Evolutionary conservation across 495 filamentous ascomycete genomes (phyloP).

Genomic region (Lepidopterella palustris): DNA sequence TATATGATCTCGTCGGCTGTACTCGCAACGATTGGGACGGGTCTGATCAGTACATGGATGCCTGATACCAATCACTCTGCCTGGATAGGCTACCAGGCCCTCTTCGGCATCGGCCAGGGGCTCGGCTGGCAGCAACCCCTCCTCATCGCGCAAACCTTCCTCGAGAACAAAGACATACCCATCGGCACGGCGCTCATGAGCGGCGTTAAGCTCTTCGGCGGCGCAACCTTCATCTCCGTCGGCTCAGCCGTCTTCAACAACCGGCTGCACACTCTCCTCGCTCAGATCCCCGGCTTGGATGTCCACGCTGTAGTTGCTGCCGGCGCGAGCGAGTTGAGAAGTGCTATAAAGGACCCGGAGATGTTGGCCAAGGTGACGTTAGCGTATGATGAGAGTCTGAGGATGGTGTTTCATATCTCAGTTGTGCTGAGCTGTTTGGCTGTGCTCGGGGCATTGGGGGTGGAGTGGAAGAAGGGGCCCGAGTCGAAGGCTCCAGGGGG

Average conservation of each 20-base stretch:
- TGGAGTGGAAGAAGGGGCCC: constrained; percentile 17
- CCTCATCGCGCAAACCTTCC: constrained; percentile 21
- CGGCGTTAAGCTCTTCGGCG: constrained; percentile 29
- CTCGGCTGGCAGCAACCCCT: constrained; percentile 21
- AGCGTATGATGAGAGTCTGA: constrained; percentile 9
- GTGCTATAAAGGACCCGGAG: constrained; percentile 7
- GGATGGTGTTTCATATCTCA: constrained; percentile 10
- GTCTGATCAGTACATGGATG: constrained; percentile 26
- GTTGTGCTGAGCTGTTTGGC: constrained; percentile 14
- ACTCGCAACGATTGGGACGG: constrained; percentile 22
- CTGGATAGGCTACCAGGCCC: constrained; percentile 30
- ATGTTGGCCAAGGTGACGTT: constrained; percentile 2
- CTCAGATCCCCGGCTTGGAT: constrained; percentile 38
- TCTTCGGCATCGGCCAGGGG: constrained; percentile 26
- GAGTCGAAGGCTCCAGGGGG: background rate
- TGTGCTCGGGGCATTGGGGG: constrained; percentile 8
- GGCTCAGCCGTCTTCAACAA: constrained; percentile 28
- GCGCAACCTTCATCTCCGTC: constrained; percentile 28
- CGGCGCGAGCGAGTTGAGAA: constrained; percentile 10
- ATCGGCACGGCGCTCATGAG: constrained; percentile 26
- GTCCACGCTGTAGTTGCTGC: background rate
- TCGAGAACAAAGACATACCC: constrained; percentile 22
- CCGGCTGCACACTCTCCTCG: constrained; percentile 39
- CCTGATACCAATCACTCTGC: constrained; percentile 15
- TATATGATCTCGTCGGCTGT: constrained; percentile 36